phyloP scores from a whole-genome alignment of 106 monocot genomes.

The Acanthochlamys bracteata region DNA sequence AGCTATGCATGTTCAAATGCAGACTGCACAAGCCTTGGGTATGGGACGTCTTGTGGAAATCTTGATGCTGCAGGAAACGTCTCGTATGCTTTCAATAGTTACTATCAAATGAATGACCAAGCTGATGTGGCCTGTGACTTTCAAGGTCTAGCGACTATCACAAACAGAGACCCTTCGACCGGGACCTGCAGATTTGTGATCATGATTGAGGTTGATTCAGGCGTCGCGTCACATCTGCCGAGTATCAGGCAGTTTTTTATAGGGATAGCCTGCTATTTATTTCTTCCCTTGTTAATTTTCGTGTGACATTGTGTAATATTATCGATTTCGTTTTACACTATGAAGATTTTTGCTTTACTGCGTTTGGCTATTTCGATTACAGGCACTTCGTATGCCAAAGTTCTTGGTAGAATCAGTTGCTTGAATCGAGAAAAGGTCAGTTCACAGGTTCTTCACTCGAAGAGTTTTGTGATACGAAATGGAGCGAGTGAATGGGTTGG shows the following conservation, averaged over 20 bases:
- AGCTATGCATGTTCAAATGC: conserved; percentile 67
- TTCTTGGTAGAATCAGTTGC: too few species aligned
- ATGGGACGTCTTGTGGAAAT: conserved; percentile 56
- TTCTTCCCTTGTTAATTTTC: conserved; percentile 20
- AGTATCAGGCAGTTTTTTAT: background rate
- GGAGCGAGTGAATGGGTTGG: too few species aligned
- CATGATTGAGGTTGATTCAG: conserved; percentile 39
- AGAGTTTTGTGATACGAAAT: too few species aligned
- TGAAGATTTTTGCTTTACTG: too few species aligned
- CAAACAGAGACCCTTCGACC: conserved; percentile 55
- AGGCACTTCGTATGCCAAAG: too few species aligned
- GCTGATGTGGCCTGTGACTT: conserved; percentile 68
- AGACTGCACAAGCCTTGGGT: conserved; percentile 83
- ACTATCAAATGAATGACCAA: conserved; percentile 88
- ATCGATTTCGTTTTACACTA: background rate
- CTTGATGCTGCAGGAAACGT: conserved; percentile 66
- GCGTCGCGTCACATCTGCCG: background rate
- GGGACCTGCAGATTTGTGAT: conserved; percentile 53
- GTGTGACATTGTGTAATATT: conserved; percentile 10
- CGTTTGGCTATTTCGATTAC: too few species aligned
- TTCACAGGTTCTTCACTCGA: too few species aligned
- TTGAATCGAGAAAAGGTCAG: too few species aligned
- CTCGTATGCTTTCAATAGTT: conserved; percentile 85
- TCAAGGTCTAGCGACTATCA: conserved; percentile 29
- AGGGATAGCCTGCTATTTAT: background rate